phyloP scores from a whole-genome alignment of 2,329 filamentous ascomycete genomes.

The Claviceps maximensis region DNA sequence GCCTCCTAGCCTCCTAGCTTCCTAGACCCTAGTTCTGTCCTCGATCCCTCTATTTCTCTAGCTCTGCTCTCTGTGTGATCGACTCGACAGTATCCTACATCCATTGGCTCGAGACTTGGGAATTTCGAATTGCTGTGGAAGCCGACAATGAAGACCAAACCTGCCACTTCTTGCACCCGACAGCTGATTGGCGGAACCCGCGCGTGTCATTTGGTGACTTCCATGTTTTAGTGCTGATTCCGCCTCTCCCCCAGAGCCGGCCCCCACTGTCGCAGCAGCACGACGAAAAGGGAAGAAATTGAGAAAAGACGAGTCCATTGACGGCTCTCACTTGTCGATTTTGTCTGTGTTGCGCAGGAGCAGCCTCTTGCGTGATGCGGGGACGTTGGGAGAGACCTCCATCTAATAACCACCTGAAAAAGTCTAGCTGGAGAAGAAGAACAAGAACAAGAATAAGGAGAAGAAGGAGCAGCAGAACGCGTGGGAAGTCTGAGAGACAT shows the following conservation, averaged over 20 bases:
- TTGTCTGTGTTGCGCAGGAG: too few relatives aligned
- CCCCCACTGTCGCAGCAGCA: neutral
- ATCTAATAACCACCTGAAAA: neutral
- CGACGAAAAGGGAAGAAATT: neutral
- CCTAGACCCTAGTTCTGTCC: neutral
- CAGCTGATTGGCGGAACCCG: neutral
- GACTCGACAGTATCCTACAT: neutral
- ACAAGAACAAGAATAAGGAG: neutral
- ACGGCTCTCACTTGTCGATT: too few relatives aligned
- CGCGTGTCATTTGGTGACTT: conserved; percentile 1
- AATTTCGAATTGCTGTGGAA: neutral
- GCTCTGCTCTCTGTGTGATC: neutral
- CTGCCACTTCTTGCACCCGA: neutral
- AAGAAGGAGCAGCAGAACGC: too few relatives aligned
- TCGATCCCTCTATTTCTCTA: neutral
- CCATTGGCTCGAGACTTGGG: neutral
- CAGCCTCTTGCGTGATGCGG: too few relatives aligned
- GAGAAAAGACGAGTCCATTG: neutral
- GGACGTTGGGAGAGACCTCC: too few relatives aligned
- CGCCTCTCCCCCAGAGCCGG: too few relatives aligned
- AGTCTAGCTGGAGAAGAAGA: neutral
- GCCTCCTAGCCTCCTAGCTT: too few relatives aligned
- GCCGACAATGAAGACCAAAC: neutral
- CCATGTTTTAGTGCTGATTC: too few relatives aligned
- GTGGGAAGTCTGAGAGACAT: too few relatives aligned